phyloP scores from a whole-genome alignment of 2,329 filamentous ascomycete genomes.

The Rutstroemia sp. region DNA sequence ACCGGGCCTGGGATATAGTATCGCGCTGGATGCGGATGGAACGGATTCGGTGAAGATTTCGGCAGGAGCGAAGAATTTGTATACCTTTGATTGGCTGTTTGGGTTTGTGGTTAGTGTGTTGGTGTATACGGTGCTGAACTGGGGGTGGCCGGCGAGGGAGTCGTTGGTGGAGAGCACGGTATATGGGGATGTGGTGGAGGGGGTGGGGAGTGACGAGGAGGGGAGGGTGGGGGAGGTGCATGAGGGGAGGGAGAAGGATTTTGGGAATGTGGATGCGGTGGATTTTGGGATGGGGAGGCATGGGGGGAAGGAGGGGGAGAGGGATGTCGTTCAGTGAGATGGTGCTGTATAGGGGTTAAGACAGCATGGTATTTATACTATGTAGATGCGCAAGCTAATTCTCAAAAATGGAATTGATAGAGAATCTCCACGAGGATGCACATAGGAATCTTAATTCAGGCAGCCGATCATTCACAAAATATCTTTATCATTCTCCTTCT shows the following conservation, averaged over 20 bases:
- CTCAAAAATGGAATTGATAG: too few species aligned
- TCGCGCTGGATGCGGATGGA: constrained; percentile 6
- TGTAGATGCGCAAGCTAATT: too few species aligned
- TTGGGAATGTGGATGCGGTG: constrained; percentile 16
- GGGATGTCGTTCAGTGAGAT: too few species aligned
- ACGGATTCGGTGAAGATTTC: constrained; percentile 22
- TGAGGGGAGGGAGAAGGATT: constrained; percentile 7
- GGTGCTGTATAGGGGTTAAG: too few species aligned
- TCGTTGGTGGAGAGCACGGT: constrained; percentile 38
- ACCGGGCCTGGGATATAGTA: constrained; percentile 23
- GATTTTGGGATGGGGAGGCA: not conserved
- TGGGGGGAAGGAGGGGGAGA: not conserved
- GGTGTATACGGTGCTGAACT: constrained; percentile 46
- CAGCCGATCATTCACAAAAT: too few species aligned
- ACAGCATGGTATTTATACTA: too few species aligned
- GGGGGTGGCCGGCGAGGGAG: constrained; percentile 41
- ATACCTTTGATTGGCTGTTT: constrained; percentile 59
- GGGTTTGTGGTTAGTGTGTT: constrained; percentile 50
- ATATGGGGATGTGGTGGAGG: constrained; percentile 28
- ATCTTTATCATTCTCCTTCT: too few species aligned
- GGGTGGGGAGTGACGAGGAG: not conserved
- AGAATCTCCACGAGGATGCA: too few species aligned
- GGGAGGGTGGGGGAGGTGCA: too few species aligned
- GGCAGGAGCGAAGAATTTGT: constrained; percentile 45
- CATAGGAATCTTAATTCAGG: too few species aligned